Evolutionary conservation across 139 green algal species (phyloP), one percentile per base, ranked within the genome.

Genomic region (Haematococcus lacustris): DNA sequence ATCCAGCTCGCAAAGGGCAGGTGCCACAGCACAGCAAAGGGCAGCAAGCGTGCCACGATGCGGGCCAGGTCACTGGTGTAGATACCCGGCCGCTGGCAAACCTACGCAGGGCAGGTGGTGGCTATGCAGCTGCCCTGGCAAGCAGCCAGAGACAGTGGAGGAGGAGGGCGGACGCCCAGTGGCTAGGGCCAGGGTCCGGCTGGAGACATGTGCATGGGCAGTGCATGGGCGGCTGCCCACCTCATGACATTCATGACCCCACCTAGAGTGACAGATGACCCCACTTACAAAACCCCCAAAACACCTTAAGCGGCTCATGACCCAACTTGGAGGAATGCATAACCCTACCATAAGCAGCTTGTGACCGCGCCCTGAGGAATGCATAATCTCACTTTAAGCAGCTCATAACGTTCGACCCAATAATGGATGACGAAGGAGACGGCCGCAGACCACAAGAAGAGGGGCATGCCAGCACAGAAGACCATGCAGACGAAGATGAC

Each of bases 321-420:
- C n/a, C n/a, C n/a, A n/a, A n/a, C n/a, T n/a, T n/a, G n/a, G n/a
- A n/a, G n/a, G n/a, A n/a, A n/a, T n/a, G n/a, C n/a, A n/a, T n/a
- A n/a, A n/a, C n/a, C n/a, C n/a, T n/a, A n/a, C n/a, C n/a, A n/a
- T n/a, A n/a, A n/a, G 25, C 25, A 28, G 30, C 39, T 6, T 40
- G 30, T 32, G 59, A 6, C n/a, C 7, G 30, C 30, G 6, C 2
- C 59, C 30, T 38, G 38, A 32, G 9, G 43, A n/a, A n/a, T n/a
- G n/a, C n/a, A n/a, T n/a, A n/a, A n/a, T n/a, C 61, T 38, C 51
- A 90, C 39, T 32, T 72, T 73, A 23, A 90, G 82, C 70, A 90
- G 78, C 60, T 87, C 81, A 43, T 66, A 84, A 63, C 87, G 88
- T 59, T 90, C 86, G 32, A 68, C 37, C 73, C 70, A 84, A 71